These are phyloP conservation scores for Trametes sp. DNA, from an alignment of 1,284 basidiomycete genomes.

Conservation along the genomic window DNA sequence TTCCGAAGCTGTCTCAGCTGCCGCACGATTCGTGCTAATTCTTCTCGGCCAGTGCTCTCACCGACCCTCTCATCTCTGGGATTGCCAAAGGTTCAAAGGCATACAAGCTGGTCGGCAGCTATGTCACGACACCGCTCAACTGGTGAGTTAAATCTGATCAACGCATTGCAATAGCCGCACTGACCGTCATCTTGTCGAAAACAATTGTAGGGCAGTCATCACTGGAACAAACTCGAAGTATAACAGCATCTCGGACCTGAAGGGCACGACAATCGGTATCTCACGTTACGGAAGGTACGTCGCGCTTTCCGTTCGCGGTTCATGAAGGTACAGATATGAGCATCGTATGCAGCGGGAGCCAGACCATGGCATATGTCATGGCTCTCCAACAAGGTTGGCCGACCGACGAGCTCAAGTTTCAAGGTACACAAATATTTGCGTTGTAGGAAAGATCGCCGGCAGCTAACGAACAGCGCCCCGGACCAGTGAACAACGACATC, in stretches of 20 bases:
- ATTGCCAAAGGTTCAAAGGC: constrained; percentile 87
- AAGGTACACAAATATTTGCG: constrained; percentile 56
- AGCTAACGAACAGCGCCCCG: background rate
- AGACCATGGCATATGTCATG: constrained; percentile 97
- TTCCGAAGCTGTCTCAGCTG: background rate
- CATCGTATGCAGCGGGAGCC: constrained; percentile 66
- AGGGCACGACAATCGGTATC: constrained; percentile 88
- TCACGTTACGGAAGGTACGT: constrained; percentile 84
- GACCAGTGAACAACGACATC: constrained; percentile 87
- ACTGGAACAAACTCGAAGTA: constrained; percentile 83
- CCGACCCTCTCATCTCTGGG: constrained; percentile 93
- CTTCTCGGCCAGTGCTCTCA: constrained; percentile 73
- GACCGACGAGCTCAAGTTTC: constrained; percentile 75
- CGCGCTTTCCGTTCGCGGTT: no score
- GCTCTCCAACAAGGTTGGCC: constrained; percentile 87
- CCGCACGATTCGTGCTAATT: background rate
- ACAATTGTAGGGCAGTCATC: constrained; percentile 88
- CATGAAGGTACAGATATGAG: background rate
- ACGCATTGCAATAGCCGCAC: background rate
- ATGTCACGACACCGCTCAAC: constrained; percentile 88
- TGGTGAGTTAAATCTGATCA: constrained; percentile 59
- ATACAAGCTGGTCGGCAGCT: constrained; percentile 94
- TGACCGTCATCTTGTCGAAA: background rate
- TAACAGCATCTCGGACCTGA: constrained; percentile 77
- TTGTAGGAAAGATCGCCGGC: no score